A percentile compares a stretch with the other conserved stretches of the same genome.
Evolutionary conservation across 257 asterid genomes (phyloP).

Genomic region (Mitragyna speciosa): DNA sequence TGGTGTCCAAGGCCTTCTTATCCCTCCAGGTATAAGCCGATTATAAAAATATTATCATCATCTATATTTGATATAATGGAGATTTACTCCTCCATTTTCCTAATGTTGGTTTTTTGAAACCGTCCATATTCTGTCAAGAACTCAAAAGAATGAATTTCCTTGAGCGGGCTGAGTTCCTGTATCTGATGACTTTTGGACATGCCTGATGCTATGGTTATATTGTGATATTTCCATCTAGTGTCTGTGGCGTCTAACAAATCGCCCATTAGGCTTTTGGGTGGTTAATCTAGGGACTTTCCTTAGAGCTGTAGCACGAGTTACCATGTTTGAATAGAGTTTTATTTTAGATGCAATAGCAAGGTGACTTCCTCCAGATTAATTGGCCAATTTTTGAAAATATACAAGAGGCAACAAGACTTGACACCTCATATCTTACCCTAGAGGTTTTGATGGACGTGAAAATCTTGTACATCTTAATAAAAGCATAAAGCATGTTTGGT

Average conservation of each 20-base stretch:
- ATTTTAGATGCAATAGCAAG: background rate
- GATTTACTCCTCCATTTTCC: background rate
- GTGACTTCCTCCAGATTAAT: background rate
- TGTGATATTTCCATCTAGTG: background rate
- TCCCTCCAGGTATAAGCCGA: conserved; percentile 49
- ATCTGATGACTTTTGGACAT: background rate
- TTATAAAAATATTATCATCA: background rate
- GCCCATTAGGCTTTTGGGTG: background rate
- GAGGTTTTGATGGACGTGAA: background rate
- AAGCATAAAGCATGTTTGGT: background rate
- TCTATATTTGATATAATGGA: background rate
- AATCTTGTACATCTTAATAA: background rate
- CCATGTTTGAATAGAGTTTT: background rate
- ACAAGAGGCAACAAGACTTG: background rate
- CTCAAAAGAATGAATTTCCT: background rate
- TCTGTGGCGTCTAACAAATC: background rate
- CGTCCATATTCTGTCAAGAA: background rate
- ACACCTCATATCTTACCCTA: background rate
- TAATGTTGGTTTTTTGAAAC: background rate
- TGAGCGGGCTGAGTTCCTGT: background rate
- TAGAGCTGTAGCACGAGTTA: background rate
- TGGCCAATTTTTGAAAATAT: background rate
- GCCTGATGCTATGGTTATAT: background rate
- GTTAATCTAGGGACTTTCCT: too few species aligned
- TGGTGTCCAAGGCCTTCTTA: conserved; percentile 64